These are phyloP conservation scores for Lyophyllum shimeji DNA, from an alignment of 768 basidiomycete genomes.

Conservation along the genomic window DNA sequence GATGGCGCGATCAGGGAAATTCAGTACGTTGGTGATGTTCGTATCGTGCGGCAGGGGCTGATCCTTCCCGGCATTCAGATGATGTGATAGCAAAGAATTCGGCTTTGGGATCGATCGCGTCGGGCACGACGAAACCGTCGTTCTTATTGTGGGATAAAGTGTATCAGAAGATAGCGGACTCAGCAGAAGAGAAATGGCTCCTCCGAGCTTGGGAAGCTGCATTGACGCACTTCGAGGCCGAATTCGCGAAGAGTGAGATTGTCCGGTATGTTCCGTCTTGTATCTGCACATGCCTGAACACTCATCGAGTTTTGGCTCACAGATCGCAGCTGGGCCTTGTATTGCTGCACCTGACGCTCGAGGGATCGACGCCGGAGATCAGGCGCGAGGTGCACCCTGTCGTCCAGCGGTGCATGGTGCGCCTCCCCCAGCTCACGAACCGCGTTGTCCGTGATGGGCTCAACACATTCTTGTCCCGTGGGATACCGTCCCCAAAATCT, in stretches of 20 bases:
- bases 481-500: slow-evolving; percentile 21
- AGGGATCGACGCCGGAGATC: slow-evolving; percentile 52
- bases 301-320: background rate
- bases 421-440: slow-evolving; percentile 49
- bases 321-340: slow-evolving; percentile 66
- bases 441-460: slow-evolving; percentile 63
- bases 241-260: slow-evolving; percentile 51
- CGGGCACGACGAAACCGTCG: slow-evolving; percentile 66
- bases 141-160: slow-evolving; percentile 90
- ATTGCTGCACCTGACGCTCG: slow-evolving; percentile 68
- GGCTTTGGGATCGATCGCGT: slow-evolving; percentile 43
- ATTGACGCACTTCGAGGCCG: slow-evolving; percentile 43
- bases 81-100: slow-evolving; percentile 49
- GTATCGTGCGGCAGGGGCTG: background rate
- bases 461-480: slow-evolving; percentile 41
- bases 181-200: slow-evolving; percentile 75
- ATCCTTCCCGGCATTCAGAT: slow-evolving; percentile 26
- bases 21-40: slow-evolving; percentile 45
- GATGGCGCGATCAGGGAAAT: slow-evolving; percentile 45
- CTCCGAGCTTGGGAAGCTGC: slow-evolving; percentile 60
- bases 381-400: slow-evolving; percentile 46
- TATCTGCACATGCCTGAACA: background rate
- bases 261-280: slow-evolving; percentile 45
- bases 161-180: slow-evolving; percentile 65
- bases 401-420: slow-evolving; percentile 37